phyloP scores from a whole-genome alignment of 192 early-diverging fungal species.

The Entomortierella beljakovae region DNA sequence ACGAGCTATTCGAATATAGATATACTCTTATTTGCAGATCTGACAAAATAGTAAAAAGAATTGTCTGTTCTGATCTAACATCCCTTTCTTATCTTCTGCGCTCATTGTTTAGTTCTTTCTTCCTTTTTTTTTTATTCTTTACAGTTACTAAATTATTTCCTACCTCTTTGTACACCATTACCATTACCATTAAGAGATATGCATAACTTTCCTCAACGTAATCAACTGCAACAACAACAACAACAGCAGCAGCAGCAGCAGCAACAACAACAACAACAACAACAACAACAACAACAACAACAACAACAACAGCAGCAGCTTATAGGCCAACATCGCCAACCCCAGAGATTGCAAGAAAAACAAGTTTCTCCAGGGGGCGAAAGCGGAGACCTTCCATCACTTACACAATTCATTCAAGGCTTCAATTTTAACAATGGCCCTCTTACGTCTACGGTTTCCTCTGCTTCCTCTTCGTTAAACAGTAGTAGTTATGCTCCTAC shows the following conservation, averaged over 20 bases:
- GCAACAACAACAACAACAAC: slow-evolving; percentile 6
- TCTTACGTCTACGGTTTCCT: background rate
- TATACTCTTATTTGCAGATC: too few relatives aligned
- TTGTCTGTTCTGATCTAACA: background rate
- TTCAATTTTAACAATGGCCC: slow-evolving; percentile 4
- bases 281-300: slow-evolving; percentile 22
- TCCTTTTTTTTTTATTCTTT: background rate
- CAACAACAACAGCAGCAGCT: background rate
- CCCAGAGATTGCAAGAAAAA: slow-evolving; percentile 2
- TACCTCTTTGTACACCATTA: background rate
- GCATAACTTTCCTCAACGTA: slow-evolving; percentile 7
- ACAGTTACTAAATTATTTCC: background rate
- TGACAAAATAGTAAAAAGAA: too few relatives aligned
- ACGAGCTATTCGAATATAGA: background rate
- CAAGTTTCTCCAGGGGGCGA: background rate
- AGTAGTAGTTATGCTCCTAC: background rate
- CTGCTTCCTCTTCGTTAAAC: too few relatives aligned
- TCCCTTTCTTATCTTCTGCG: background rate
- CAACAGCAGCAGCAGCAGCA: slow-evolving; percentile 4
- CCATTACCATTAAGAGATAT: background rate
- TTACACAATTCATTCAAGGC: slow-evolving; percentile 7
- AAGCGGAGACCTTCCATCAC: slow-evolving; percentile 1
- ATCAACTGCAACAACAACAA: slow-evolving; percentile 10
- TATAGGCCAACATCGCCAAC: too few relatives aligned
- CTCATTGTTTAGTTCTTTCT: too few relatives aligned